Evolutionary conservation across 805 yeast species (phyloP).

Genomic region (Sugiyamaella valdiviana): DNA sequence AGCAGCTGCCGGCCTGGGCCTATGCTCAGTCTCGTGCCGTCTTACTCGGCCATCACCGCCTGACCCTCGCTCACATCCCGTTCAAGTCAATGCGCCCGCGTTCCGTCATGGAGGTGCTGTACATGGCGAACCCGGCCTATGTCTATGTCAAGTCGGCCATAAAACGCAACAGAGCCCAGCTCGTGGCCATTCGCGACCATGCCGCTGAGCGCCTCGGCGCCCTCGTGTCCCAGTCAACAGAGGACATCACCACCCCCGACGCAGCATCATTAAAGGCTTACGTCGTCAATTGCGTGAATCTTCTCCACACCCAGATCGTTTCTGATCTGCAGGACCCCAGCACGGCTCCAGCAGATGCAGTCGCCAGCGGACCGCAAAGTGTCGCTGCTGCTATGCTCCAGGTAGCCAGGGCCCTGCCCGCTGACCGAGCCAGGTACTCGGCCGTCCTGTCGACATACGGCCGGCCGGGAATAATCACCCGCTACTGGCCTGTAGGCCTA

Average conservation of each 20-base stretch:
- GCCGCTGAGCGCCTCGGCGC: constrained; percentile 14
- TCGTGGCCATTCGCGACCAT: constrained; percentile 5
- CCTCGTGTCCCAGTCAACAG: constrained; percentile 9
- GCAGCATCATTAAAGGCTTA: background rate
- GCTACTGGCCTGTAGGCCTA: constrained; percentile 63
- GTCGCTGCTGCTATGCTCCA: background rate
- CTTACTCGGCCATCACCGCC: background rate
- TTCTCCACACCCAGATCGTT: background rate
- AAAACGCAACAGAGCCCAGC: constrained; percentile 2
- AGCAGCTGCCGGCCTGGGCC: constrained; percentile 25
- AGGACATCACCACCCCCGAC: background rate
- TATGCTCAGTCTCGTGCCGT: background rate
- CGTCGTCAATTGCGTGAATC: background rate
- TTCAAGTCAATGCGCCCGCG: constrained; percentile 4
- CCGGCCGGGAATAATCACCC: constrained; percentile 26
- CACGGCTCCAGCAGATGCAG: background rate
- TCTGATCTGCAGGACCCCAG: background rate
- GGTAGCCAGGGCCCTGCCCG: background rate
- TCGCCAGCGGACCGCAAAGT: background rate
- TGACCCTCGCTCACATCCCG: background rate
- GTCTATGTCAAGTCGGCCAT: constrained; percentile 1
- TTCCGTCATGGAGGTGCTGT: constrained; percentile 7
- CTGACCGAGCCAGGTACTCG: background rate
- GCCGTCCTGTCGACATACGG: constrained; percentile 5
- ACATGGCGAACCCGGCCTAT: constrained; percentile 11